These are phyloP conservation scores for Beauveria pseudobassiana DNA, from an alignment of 2,329 filamentous ascomycete species.

Conservation along the genomic window DNA sequence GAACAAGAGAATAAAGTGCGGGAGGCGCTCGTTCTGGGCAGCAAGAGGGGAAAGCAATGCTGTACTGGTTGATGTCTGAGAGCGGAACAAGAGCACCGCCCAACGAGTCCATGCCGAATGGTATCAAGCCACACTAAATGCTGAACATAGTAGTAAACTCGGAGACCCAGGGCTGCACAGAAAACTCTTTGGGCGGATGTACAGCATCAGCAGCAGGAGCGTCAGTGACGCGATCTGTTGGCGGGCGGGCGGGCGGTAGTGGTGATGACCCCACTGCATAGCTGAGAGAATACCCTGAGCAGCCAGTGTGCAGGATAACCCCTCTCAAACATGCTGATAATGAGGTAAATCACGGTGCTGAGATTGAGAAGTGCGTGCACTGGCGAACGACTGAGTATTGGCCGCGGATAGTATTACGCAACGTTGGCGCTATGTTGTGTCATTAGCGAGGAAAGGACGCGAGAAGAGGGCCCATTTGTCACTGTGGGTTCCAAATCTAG, in stretches of 20 bases:
- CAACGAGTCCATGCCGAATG: slow-evolving; percentile 15
- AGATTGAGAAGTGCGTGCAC: slow-evolving; percentile 21
- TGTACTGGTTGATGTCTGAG: background rate
- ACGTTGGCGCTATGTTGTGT: background rate
- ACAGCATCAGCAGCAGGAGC: slow-evolving; percentile 4
- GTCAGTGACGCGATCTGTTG: slow-evolving; percentile 12
- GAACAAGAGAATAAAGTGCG: background rate
- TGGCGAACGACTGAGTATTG: slow-evolving; percentile 9
- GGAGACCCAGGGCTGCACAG: slow-evolving; percentile 15
- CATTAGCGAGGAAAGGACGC: background rate
- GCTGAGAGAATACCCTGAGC: slow-evolving; percentile 13
- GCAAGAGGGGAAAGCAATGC: background rate
- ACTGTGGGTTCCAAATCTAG: too few species aligned
- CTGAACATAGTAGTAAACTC: slow-evolving; percentile 17
- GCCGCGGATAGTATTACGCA: slow-evolving; percentile 9
- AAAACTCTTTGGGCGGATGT: slow-evolving; percentile 4
- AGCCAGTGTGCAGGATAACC: slow-evolving; percentile 24
- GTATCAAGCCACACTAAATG: slow-evolving; percentile 16
- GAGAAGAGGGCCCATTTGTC: too few species aligned
- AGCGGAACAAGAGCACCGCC: background rate
- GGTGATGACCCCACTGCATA: slow-evolving; percentile 15
- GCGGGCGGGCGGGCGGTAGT: slow-evolving; percentile 17
- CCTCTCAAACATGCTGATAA: slow-evolving; percentile 15
- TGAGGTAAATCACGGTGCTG: slow-evolving; percentile 17
- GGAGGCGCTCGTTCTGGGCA: background rate